Base-by-base conservation (phyloP, 192 early-diverging fungal genomes). In the Backusella sp. region DNA sequence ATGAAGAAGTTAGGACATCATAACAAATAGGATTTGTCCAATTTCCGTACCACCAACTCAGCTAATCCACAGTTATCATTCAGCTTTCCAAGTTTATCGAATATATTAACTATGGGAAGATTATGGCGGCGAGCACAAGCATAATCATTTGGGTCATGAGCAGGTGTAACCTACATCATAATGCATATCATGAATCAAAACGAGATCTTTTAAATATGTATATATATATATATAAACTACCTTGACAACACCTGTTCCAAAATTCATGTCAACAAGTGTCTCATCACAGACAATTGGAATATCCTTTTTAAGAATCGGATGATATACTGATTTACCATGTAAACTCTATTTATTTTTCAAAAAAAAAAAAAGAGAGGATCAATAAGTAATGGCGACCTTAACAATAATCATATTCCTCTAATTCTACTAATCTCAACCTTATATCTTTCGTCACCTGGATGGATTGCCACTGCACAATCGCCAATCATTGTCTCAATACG, bases 401-500 rank as follows among this genome's bases (percentile, higher is more conserved):
- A 52, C 37, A 30, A 17, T 70, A 11, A 32, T 30, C 6, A 19
- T 32, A 21, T 37, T 17, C 3, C n/a, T 14, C 32, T n/a, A 65
- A 2, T 4, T 14, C 5, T 9, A 8, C 8, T 56, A n/a, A 56
- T 56, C 5, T 78, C 67, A 76, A 93, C 92, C 83, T 84, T 91
- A 84, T 99, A 99, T 69, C 97, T 85, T 34, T 76, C 30, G 81
- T 99, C 97, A 0, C 87, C 86, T 5, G 97, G 95, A 81, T 96
- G 90, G 66, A 99, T 89, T 37, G 96, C 96, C n/a, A 99, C 88
- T 6, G 96, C 97, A 59, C 91, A 93, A 81, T 99, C 97, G 70
- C 97, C 97, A n/a, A 98, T 88, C 93, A 99, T 97, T 4, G 97
- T 99, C 78, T 99, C 97, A 37, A 98, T 89, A 70, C 97, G 96